phyloP scores from a whole-genome alignment of 495 filamentous ascomycete species.

The Penicillium samsonianum region DNA sequence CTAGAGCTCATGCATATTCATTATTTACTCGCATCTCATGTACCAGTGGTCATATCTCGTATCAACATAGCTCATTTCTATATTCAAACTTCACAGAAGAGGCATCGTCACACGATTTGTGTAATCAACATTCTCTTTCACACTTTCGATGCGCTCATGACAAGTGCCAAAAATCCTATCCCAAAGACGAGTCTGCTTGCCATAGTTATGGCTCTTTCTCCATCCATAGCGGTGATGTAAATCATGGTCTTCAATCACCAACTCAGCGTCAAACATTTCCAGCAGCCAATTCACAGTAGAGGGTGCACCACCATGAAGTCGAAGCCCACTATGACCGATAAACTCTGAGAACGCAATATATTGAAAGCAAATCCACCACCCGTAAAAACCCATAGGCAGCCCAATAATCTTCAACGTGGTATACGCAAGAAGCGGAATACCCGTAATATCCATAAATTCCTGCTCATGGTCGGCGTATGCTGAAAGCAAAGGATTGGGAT shows the following conservation, averaged over 20 bases:
- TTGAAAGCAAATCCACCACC: conserved; percentile 35
- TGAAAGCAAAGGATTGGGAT: conserved; percentile 31
- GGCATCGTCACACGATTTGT: conserved; percentile 29
- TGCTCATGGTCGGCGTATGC: conserved; percentile 35
- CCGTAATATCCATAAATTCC: conserved; percentile 34
- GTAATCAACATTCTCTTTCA: conserved; percentile 31
- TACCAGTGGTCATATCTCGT: not conserved
- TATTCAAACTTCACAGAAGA: conserved; percentile 17
- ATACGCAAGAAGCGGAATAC: conserved; percentile 30
- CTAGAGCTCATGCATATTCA: too few relatives aligned
- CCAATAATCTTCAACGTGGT: conserved; percentile 25
- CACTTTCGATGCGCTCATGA: conserved; percentile 29
- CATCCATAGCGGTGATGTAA: conserved; percentile 36
- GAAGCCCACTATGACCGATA: conserved; percentile 32
- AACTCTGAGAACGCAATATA: conserved; percentile 35
- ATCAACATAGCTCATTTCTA: not conserved
- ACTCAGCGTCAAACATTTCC: conserved; percentile 28
- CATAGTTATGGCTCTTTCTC: conserved; percentile 35
- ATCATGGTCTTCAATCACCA: conserved; percentile 37
- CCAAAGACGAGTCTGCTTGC: conserved; percentile 35
- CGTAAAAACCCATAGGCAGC: conserved; percentile 33
- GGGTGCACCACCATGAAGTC: conserved; percentile 27
- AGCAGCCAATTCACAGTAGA: conserved; percentile 32
- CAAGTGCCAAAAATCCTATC: conserved; percentile 34
- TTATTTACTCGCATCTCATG: not conserved